Conservation (phyloP, 2,329 filamentous ascomycete genomes). For the Fusarium oligoseptatum region DNA sequence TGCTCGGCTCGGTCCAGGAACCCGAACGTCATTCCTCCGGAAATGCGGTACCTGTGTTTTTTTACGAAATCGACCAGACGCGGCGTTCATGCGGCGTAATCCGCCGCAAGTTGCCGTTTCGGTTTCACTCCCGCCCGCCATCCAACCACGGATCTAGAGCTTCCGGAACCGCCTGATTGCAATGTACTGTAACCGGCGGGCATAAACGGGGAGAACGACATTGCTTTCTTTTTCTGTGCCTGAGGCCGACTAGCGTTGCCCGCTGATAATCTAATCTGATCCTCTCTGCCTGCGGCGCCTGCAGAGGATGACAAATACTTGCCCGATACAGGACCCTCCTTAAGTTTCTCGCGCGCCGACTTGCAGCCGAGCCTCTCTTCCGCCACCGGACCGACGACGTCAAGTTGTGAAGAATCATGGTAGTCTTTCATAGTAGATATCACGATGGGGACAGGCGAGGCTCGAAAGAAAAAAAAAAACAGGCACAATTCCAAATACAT, state of each 20-base stretch:
- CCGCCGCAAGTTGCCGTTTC: slow-evolving; percentile 2
- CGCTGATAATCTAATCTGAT: slow-evolving; percentile 43
- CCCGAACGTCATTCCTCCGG: neutral
- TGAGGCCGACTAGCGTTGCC: neutral
- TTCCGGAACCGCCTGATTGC: slow-evolving; percentile 19
- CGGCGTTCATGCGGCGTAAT: slow-evolving; percentile 3
- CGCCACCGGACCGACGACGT: slow-evolving; percentile 1
- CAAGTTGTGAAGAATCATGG: slow-evolving; percentile 4
- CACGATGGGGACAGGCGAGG: slow-evolving; percentile 2
- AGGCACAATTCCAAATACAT: slow-evolving; percentile 33
- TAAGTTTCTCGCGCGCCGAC: slow-evolving; percentile 34
- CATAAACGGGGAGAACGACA: neutral
- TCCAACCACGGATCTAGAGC: slow-evolving; percentile 5
- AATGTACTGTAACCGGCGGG: neutral
- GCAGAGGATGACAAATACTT: slow-evolving; percentile 39
- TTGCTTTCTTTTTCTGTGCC: neutral
- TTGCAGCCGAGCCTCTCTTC: slow-evolving; percentile 35
- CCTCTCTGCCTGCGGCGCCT: slow-evolving; percentile 5
- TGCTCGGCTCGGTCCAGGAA: slow-evolving; percentile 4
- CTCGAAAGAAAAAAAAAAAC: neutral
- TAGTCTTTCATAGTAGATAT: neutral
- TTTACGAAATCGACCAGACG: neutral
- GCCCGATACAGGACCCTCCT: slow-evolving; percentile 13
- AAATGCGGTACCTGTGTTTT: neutral
- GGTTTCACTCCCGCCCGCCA: neutral